Conservation (phyloP, 2,329 filamentous ascomycete species). For the Monilinia vaccinii-corymbosi region DNA sequence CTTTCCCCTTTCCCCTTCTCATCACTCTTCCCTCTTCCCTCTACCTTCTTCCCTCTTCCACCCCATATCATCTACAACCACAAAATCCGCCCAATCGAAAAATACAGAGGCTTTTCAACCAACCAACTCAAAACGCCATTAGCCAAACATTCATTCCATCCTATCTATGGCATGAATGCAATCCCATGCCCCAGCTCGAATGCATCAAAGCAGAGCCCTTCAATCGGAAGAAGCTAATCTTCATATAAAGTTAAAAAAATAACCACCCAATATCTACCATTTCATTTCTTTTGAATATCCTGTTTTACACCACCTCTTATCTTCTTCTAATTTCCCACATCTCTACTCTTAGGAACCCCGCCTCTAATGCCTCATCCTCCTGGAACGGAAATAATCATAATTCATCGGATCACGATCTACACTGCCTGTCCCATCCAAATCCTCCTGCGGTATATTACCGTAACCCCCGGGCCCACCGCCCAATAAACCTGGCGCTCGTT, state of each 20-base stretch:
- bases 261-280: constrained; percentile 3
- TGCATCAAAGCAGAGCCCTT: not conserved
- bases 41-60: too few species aligned
- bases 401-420: constrained; percentile 26
- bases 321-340: not conserved
- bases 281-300: not conserved
- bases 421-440: constrained; percentile 13
- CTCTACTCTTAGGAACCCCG: not conserved
- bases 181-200: not conserved
- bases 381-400: constrained; percentile 28
- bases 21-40: too few species aligned
- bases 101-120: not conserved
- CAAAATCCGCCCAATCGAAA: too few species aligned
- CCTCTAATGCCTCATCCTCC: constrained; percentile 11
- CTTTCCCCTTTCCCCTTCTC: too few species aligned
- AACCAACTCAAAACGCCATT: not conserved
- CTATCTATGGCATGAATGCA: too few species aligned
- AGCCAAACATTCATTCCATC: not conserved
- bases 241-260: not conserved
- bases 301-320: not conserved
- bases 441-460: constrained; percentile 46
- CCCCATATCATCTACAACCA: too few species aligned
- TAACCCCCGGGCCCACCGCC: constrained; percentile 52
- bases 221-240: not conserved
- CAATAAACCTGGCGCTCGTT: constrained; percentile 41